Conservation (phyloP, 495 filamentous ascomycete species). For the Trichoderma orchidacearum region DNA sequence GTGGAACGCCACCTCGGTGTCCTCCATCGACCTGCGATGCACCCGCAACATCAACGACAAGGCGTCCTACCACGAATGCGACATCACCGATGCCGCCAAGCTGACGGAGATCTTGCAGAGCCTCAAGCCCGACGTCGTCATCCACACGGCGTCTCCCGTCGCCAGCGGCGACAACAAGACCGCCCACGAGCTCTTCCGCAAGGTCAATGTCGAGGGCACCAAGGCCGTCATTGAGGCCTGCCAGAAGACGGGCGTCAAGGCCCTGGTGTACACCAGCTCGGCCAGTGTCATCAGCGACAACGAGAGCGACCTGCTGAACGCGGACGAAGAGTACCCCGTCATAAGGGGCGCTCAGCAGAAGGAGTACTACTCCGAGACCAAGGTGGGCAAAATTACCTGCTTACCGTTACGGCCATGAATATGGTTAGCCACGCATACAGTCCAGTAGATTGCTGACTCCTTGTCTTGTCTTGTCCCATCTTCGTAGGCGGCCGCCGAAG, state of each 20-base stretch:
- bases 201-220: constrained; percentile 91
- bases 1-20: constrained; percentile 45
- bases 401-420: too few species aligned
- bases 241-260: constrained; percentile 65
- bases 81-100: constrained; percentile 63
- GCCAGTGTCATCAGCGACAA: constrained; percentile 80
- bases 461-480: background rate
- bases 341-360: constrained; percentile 55
- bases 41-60: constrained; percentile 57
- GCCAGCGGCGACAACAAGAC: constrained; percentile 30
- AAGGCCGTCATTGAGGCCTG: constrained; percentile 63
- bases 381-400: constrained; percentile 32
- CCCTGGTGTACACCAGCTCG: constrained; percentile 88
- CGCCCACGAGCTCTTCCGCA: constrained; percentile 50
- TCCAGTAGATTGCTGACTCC: too few species aligned
- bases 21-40: constrained; percentile 78
- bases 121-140: constrained; percentile 73
- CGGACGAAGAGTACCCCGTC: constrained; percentile 76
- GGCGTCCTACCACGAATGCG: constrained; percentile 65
- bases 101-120: constrained; percentile 53
- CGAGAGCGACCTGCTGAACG: constrained; percentile 68
- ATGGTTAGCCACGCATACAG: too few species aligned
- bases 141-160: constrained; percentile 82
- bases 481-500: constrained; percentile 74
- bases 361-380: constrained; percentile 88